These are phyloP conservation scores for Naganishia vaughanmartiniae DNA, from an alignment of 768 basidiomycete genomes.

Conservation along the genomic window DNA sequence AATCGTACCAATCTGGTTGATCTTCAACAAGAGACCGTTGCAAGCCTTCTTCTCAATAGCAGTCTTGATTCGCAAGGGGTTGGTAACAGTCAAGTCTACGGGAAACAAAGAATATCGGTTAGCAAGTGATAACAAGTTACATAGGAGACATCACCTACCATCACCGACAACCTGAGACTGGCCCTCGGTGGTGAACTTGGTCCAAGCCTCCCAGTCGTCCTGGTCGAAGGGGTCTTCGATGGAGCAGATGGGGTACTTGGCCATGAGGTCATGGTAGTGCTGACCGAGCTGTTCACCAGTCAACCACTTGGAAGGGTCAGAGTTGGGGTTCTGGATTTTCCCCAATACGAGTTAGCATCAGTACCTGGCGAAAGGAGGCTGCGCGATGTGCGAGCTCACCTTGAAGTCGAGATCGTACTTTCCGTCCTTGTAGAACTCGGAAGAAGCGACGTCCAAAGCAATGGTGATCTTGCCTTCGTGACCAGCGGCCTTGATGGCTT, in stretches of 20 bases:
- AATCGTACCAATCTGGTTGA: constrained; percentile 99
- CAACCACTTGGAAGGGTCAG: constrained; percentile 95
- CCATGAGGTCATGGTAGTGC: constrained; percentile 76
- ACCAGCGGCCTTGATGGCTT: constrained; percentile 96
- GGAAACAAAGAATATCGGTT: not conserved
- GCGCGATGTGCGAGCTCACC: constrained; percentile 30
- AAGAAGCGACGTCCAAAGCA: constrained; percentile 95
- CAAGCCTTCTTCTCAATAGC: constrained; percentile 99
- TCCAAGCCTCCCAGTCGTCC: constrained; percentile 99
- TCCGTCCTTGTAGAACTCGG: constrained; percentile 99
- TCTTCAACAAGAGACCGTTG: constrained; percentile 96
- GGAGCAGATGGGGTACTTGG: constrained; percentile 82
- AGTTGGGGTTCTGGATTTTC: constrained; percentile 91
- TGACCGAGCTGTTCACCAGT: constrained; percentile 87
- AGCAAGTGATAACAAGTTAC: constrained; percentile 53
- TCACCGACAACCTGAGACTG: constrained; percentile 74
- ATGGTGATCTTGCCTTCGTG: constrained; percentile 99
- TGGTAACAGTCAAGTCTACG: constrained; percentile 91
- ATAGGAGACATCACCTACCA: constrained; percentile 1
- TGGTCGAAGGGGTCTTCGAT: constrained; percentile 92
- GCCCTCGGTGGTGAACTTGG: constrained; percentile 75
- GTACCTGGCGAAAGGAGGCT: not conserved
- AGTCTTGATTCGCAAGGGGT: constrained; percentile 93
- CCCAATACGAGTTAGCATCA: not conserved
- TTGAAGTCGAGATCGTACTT: constrained; percentile 86